phyloP scores from a whole-genome alignment of 169 alveolate species.

The Plasmodium relictum region DNA sequence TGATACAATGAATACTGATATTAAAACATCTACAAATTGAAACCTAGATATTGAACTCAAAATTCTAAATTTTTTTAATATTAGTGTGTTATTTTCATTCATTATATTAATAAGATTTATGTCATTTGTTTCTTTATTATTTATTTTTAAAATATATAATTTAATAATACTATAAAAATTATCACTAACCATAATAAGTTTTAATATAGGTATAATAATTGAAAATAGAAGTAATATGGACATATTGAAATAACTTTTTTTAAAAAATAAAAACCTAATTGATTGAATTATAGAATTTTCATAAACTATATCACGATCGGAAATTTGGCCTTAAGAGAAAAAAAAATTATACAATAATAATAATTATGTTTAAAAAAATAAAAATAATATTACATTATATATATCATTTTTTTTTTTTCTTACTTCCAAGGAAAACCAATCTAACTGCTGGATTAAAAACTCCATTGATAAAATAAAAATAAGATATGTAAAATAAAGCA shows the following conservation, averaged over 20 bases:
- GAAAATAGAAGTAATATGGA: slow-evolving; percentile 44
- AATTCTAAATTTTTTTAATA: slow-evolving; percentile 40
- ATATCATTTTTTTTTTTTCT: slow-evolving; percentile 10
- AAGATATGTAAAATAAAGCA: slow-evolving; percentile 48
- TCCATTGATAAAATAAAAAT: slow-evolving; percentile 68
- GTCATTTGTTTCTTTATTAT: slow-evolving; percentile 35
- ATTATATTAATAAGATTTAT: slow-evolving; percentile 38
- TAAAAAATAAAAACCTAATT: slow-evolving; percentile 45
- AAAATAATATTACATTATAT: background rate
- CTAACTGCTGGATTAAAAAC: slow-evolving; percentile 60
- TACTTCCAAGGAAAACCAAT: slow-evolving; percentile 71
- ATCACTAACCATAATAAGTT: slow-evolving; percentile 63
- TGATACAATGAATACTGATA: slow-evolving; percentile 60
- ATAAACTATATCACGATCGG: slow-evolving; percentile 25
- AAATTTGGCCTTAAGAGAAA: slow-evolving; percentile 23
- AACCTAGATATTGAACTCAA: slow-evolving; percentile 57
- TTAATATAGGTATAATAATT: slow-evolving; percentile 54
- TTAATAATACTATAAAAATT: slow-evolving; percentile 55
- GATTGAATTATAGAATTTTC: slow-evolving; percentile 65
- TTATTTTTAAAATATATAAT: slow-evolving; percentile 23
- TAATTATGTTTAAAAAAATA: background rate
- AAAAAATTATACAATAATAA: background rate
- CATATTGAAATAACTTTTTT: slow-evolving; percentile 65
- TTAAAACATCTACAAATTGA: slow-evolving; percentile 71
- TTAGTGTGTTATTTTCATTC: slow-evolving; percentile 43